Percentiles rank a stretch among this genome's conserved stretches.
Conservation (phyloP, 2,329 filamentous ascomycete genomes). For the Fonsecaea pedrosoi region DNA sequence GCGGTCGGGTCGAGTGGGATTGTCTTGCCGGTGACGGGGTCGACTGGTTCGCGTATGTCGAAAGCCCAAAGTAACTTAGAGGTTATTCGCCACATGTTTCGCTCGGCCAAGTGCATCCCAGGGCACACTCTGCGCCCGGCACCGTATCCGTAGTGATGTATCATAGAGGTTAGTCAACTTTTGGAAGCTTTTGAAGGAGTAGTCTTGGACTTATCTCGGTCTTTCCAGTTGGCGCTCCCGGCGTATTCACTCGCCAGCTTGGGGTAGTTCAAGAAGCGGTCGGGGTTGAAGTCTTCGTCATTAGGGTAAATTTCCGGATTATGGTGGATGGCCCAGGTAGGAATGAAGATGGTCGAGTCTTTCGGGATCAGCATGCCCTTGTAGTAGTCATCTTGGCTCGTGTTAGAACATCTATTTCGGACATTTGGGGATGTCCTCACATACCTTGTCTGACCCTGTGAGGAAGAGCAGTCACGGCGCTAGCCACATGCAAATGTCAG, state of each 20-base stretch:
- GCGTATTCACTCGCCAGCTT: constrained; percentile 17
- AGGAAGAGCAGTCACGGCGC: constrained; percentile 22
- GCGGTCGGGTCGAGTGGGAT: constrained; percentile 10
- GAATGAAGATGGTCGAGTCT: constrained; percentile 48
- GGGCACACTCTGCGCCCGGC: constrained; percentile 6
- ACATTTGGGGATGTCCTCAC: neutral
- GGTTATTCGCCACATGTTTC: neutral
- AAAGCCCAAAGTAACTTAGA: constrained; percentile 8
- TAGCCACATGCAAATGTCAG: neutral
- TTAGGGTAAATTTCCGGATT: constrained; percentile 3
- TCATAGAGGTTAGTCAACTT: neutral
- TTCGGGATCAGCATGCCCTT: constrained; percentile 58
- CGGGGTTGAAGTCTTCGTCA: constrained; percentile 20
- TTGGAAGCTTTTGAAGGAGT: too few relatives aligned
- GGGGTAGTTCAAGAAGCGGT: constrained; percentile 20
- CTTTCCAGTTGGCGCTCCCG: neutral
- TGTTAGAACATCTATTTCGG: neutral
- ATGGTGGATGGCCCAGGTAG: constrained; percentile 24
- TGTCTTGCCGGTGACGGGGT: constrained; percentile 1
- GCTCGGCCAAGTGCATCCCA: constrained; percentile 11
- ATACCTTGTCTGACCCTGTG: constrained; percentile 44
- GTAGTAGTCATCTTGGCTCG: constrained; percentile 53
- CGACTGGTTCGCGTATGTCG: constrained; percentile 8
- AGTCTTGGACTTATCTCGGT: neutral
- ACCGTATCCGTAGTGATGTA: constrained; percentile 7